These are phyloP conservation scores for Zygosaccharomyces sapae DNA, from an alignment of 1,139 yeast genomes.

Conservation along the genomic window DNA sequence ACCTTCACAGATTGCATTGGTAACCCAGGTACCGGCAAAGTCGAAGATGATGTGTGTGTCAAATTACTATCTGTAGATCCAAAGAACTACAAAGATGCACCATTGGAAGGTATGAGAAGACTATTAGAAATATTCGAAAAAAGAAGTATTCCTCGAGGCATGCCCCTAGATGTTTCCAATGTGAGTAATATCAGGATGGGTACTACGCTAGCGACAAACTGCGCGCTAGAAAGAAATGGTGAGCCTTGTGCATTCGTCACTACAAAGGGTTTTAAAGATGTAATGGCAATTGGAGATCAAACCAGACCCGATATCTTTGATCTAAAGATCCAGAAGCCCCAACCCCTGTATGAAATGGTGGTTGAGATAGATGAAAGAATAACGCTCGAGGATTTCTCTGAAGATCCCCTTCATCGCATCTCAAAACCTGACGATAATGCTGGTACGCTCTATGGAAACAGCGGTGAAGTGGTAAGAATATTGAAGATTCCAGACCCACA, in stretches of 20 bases:
- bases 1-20: conserved; percentile 80
- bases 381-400: conserved; percentile 61
- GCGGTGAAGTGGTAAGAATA: conserved; percentile 61
- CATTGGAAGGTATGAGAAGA: conserved; percentile 83
- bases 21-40: conserved; percentile 40
- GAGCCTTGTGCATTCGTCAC: conserved; percentile 48
- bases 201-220: conserved; percentile 77
- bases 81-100: conserved; percentile 78
- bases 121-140: conserved; percentile 59
- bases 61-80: conserved; percentile 86
- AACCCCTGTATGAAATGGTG: conserved; percentile 56
- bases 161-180: conserved; percentile 43
- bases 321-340: conserved; percentile 53
- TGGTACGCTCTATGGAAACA: conserved; percentile 47
- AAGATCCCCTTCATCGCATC: conserved; percentile 44
- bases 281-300: conserved; percentile 65
- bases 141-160: conserved; percentile 47
- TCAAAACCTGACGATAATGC: conserved; percentile 31
- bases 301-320: conserved; percentile 62
- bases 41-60: conserved; percentile 49
- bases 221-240: conserved; percentile 54
- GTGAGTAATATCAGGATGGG: conserved; percentile 68
- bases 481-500: conserved; percentile 45
- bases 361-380: conserved; percentile 68
- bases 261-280: conserved; percentile 52